phyloP scores from a whole-genome alignment of 2,329 filamentous ascomycete species.

The Aureobasidium leucospermi region DNA sequence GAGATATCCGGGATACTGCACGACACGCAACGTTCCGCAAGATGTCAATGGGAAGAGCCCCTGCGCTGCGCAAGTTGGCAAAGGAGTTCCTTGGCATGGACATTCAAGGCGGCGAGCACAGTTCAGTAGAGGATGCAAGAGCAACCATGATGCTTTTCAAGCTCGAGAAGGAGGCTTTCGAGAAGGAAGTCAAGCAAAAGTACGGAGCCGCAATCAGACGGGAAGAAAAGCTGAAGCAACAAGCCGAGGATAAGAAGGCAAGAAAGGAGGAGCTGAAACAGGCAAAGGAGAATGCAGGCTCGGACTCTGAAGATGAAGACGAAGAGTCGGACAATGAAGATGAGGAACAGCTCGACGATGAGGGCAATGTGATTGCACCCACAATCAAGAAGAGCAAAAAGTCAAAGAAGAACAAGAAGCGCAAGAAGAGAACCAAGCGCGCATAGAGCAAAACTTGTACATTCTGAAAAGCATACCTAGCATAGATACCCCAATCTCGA shows the following conservation, averaged over 20 bases:
- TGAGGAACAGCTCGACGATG: conserved; percentile 19
- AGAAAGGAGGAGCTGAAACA: conserved; percentile 20
- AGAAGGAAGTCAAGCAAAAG: conserved; percentile 66
- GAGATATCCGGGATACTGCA: conserved; percentile 78
- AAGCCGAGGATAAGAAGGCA: conserved; percentile 14
- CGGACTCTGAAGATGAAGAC: conserved; percentile 13
- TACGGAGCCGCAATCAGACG: conserved; percentile 38
- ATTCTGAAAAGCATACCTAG: neutral
- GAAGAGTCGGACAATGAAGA: conserved; percentile 18
- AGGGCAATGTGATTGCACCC: conserved; percentile 8
- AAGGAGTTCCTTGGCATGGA: conserved; percentile 50
- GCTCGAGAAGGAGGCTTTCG: conserved; percentile 75
- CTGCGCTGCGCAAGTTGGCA: conserved; percentile 55
- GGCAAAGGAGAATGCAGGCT: conserved; percentile 18
- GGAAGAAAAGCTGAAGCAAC: conserved; percentile 14
- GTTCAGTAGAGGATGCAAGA: conserved; percentile 67
- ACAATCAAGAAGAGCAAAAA: conserved; percentile 16
- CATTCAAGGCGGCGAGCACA: conserved; percentile 55
- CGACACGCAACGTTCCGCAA: conserved; percentile 68
- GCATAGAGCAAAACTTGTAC: neutral
- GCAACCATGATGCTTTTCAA: conserved; percentile 86
- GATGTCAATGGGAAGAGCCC: conserved; percentile 59
- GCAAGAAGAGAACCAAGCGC: conserved; percentile 29
- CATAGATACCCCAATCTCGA: conserved; percentile 1
- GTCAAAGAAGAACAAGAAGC: conserved; percentile 25